phyloP scores from a whole-genome alignment of 164 flowering plant species.

The Dillenia suffruticosa region DNA sequence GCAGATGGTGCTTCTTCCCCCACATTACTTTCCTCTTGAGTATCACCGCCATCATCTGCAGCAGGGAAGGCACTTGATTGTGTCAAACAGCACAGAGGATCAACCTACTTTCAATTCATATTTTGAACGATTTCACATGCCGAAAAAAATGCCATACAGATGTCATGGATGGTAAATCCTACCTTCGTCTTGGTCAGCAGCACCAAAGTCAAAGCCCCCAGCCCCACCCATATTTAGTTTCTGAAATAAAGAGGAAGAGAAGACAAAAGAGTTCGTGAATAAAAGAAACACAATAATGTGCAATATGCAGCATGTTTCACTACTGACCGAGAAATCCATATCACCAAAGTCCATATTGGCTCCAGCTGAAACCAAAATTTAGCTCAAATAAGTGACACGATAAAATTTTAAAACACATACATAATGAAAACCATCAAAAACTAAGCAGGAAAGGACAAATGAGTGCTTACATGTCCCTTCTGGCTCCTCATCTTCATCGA shows the following conservation, averaged over 20 bases:
- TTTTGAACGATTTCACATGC: not conserved
- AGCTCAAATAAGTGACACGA: not conserved
- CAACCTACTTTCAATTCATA: too few relatives aligned
- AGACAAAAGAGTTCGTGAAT: too few relatives aligned
- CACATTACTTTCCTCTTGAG: slow-evolving; percentile 14
- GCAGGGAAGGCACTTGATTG: not conserved
- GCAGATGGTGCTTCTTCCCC: slow-evolving; percentile 4
- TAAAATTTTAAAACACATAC: not conserved
- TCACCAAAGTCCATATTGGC: slow-evolving; percentile 43
- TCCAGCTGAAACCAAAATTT: slow-evolving; percentile 23
- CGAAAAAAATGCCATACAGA: not conserved
- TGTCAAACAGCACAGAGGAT: not conserved
- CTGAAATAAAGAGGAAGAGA: slow-evolving; percentile 6
- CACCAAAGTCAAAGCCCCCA: slow-evolving; percentile 14
- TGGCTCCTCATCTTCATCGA: slow-evolving; percentile 70
- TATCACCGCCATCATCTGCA: slow-evolving; percentile 16
- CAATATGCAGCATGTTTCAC: not conserved
- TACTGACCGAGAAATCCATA: slow-evolving; percentile 59
- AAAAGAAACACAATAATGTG: not conserved
- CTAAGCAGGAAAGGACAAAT: not conserved
- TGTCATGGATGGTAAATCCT: not conserved
- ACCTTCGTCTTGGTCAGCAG: slow-evolving; percentile 20
- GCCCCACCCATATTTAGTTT: slow-evolving; percentile 28
- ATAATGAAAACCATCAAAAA: not conserved
- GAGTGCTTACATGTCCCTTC: slow-evolving; percentile 22